phyloP scores from a whole-genome alignment of 2,329 filamentous ascomycete genomes.

The Pyrenochaeta sp. region DNA sequence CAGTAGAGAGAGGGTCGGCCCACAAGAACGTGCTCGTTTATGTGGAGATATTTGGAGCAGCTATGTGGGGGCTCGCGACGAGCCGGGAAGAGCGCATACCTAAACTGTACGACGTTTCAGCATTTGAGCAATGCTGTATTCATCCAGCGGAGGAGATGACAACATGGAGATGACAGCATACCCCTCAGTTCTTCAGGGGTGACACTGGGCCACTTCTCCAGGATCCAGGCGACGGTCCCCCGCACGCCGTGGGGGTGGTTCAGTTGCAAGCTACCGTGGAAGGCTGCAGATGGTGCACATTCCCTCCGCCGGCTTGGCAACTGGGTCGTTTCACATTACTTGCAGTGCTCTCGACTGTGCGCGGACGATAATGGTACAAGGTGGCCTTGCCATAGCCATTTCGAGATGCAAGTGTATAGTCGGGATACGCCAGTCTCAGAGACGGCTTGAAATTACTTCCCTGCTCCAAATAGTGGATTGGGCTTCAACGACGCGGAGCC shows the following conservation, averaged over 20 bases:
- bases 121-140: not conserved
- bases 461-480: not conserved
- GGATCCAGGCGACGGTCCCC: conserved; percentile 6
- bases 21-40: conserved; percentile 14
- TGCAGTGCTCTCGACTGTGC: not conserved
- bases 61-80: conserved; percentile 12
- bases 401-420: conserved; percentile 1
- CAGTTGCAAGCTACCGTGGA: not conserved
- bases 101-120: not conserved
- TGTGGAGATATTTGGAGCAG: not conserved
- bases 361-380: not conserved
- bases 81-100: conserved; percentile 2
- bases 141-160: not conserved
- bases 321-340: not conserved
- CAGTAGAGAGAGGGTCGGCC: conserved; percentile 3
- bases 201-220: conserved; percentile 3
- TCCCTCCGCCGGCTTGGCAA: not conserved
- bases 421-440: not conserved
- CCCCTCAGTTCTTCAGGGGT: conserved; percentile 1
- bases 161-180: conserved; percentile 2
- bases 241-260: conserved; percentile 10
- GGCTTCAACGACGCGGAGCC: conserved; percentile 12
- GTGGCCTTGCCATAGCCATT: too few species aligned
- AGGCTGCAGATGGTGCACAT: not conserved
- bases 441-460: not conserved